Conservation (phyloP, 495 filamentous ascomycete genomes). For the Penicillium maclennaniae region DNA sequence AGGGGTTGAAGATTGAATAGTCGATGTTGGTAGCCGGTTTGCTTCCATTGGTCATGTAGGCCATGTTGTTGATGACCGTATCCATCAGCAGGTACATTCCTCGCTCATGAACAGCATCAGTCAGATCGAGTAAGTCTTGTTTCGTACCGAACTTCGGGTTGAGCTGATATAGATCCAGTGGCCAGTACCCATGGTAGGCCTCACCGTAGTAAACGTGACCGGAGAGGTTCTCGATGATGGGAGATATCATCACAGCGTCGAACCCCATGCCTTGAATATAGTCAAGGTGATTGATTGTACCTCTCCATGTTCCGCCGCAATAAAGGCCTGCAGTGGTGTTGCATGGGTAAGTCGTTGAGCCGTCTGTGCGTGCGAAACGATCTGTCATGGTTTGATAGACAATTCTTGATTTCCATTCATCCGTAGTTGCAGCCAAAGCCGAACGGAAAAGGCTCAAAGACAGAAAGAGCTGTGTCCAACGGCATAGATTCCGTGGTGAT, state of each 20-base stretch:
- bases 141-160: slow-evolving; percentile 65
- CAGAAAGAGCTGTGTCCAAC: neutral
- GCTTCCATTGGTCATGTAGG: slow-evolving; percentile 31
- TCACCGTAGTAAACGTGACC: slow-evolving; percentile 45
- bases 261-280: slow-evolving; percentile 75
- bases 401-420: slow-evolving; percentile 55
- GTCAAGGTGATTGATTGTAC: slow-evolving; percentile 57
- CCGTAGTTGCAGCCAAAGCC: slow-evolving; percentile 18
- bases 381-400: slow-evolving; percentile 78
- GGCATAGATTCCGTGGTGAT: neutral
- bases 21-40: slow-evolving; percentile 59
- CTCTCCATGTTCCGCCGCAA: slow-evolving; percentile 74
- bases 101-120: slow-evolving; percentile 53
- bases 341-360: slow-evolving; percentile 50
- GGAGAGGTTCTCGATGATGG: slow-evolving; percentile 61
- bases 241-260: slow-evolving; percentile 79
- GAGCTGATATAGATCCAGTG: slow-evolving; percentile 58
- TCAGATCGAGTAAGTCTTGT: slow-evolving; percentile 61
- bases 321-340: slow-evolving; percentile 47
- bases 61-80: slow-evolving; percentile 77
- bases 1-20: slow-evolving; percentile 59
- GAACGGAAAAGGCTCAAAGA: slow-evolving; percentile 4
- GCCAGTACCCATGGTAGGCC: slow-evolving; percentile 76
- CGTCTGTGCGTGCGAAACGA: slow-evolving; percentile 66
- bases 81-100: slow-evolving; percentile 76